These are phyloP conservation scores for Annona cherimola DNA, from an alignment of 164 flowering plant genomes.

Conservation along the genomic window DNA sequence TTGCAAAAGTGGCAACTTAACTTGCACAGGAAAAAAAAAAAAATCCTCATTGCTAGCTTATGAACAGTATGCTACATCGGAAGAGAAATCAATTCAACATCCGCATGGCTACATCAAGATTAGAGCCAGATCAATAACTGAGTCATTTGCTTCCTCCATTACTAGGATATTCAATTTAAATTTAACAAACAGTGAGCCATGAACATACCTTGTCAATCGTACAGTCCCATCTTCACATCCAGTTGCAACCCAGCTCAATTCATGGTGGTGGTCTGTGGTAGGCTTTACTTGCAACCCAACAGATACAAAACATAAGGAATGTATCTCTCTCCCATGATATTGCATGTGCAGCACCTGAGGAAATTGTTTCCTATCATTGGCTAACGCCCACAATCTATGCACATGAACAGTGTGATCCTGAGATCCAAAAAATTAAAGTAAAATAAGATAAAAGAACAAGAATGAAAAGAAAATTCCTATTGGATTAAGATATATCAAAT, in stretches of 20 bases:
- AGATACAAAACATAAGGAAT: conserved; percentile 64
- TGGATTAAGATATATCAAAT: background rate
- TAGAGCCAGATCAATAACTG: background rate
- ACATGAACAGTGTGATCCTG: conserved; percentile 77
- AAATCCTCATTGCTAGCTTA: background rate
- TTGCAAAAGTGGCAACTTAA: too few species aligned
- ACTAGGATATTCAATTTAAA: background rate
- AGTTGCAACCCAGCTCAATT: conserved; percentile 71
- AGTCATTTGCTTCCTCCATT: background rate
- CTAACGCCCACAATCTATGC: conserved; percentile 49
- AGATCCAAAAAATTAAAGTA: background rate
- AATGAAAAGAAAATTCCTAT: background rate
- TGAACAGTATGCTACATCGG: background rate
- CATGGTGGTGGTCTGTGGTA: conserved; percentile 14
- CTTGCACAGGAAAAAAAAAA: background rate
- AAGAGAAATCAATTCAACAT: background rate
- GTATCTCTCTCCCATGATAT: conserved; percentile 96
- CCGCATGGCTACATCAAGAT: background rate
- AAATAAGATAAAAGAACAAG: background rate
- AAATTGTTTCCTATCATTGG: conserved; percentile 31
- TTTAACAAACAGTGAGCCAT: background rate
- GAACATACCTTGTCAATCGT: conserved; percentile 72
- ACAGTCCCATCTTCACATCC: conserved; percentile 99
- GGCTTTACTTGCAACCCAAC: conserved; percentile 18
- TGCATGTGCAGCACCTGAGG: conserved; percentile 73